Percentiles rank a stretch among this genome's conserved stretches.
Evolutionary conservation across 805 yeast species (phyloP).

Genomic region (Cyberlindnera lachancei): DNA sequence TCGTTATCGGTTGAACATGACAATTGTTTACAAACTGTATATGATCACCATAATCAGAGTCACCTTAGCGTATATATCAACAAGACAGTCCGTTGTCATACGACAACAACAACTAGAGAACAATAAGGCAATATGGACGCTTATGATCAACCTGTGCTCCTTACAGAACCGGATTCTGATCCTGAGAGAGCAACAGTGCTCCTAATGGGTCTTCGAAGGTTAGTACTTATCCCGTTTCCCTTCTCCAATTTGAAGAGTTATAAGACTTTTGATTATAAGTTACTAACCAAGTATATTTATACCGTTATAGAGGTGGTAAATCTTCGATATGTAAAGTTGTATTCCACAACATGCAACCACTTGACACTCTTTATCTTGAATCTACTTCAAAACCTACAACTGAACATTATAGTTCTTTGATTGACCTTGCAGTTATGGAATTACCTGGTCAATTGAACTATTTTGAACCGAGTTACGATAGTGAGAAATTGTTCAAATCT

Average conservation of each 20-base stretch:
- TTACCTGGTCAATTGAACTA: constrained; percentile 90
- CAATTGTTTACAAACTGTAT: no score
- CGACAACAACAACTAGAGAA: no score
- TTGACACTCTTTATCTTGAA: constrained; percentile 85
- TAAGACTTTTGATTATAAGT: background rate
- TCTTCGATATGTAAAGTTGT: constrained; percentile 94
- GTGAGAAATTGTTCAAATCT: constrained; percentile 65
- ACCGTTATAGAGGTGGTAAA: constrained; percentile 74
- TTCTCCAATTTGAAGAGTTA: no score
- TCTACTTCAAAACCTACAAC: constrained; percentile 84
- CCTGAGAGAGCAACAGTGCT: constrained; percentile 69
- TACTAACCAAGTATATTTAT: constrained; percentile 1
- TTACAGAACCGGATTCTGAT: constrained; percentile 31
- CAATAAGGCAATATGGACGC: no score
- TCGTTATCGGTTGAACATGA: no score
- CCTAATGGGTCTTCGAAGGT: constrained; percentile 78
- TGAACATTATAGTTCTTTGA: constrained; percentile 75
- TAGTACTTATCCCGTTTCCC: constrained; percentile 14
- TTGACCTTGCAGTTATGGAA: constrained; percentile 86
- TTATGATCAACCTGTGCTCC: constrained; percentile 5
- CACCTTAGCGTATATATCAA: no score
- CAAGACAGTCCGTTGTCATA: no score
- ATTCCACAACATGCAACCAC: constrained; percentile 92
- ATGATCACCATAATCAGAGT: no score
- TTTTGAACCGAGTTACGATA: constrained; percentile 79